Conservation (phyloP, 176 grass and related monocot genomes). For the Eleusine coracana region DNA sequence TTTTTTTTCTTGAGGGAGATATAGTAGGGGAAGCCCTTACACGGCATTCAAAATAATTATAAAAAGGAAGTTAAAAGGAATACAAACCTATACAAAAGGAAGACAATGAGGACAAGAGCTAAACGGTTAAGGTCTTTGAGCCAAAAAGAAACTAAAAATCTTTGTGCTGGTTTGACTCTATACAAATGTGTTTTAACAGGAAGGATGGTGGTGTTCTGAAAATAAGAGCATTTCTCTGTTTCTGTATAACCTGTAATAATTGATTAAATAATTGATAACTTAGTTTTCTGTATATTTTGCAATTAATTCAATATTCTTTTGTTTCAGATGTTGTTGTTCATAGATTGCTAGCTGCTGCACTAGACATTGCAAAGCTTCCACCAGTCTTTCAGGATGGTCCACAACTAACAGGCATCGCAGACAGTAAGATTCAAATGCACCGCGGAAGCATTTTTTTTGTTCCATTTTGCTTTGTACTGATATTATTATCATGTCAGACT, state of each 20-base stretch:
- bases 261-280: conserved; percentile 1
- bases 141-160: too few species aligned
- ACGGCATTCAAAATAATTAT: too few species aligned
- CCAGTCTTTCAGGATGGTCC: conserved; percentile 87
- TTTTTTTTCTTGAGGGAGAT: too few species aligned
- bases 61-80: too few species aligned
- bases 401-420: conserved; percentile 83
- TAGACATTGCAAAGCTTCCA: conserved; percentile 91
- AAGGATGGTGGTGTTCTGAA: too few species aligned
- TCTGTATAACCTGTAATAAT: background rate
- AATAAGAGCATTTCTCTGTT: too few species aligned
- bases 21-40: too few species aligned
- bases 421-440: conserved; percentile 71
- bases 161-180: too few species aligned
- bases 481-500: conserved; percentile 54
- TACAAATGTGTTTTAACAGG: too few species aligned
- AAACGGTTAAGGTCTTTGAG: too few species aligned
- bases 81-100: too few species aligned
- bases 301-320: conserved; percentile 39
- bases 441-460: conserved; percentile 16
- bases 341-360: conserved; percentile 91
- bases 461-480: conserved; percentile 33
- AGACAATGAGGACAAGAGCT: too few species aligned
- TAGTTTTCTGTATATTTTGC: conserved; percentile 5
- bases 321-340: conserved; percentile 96